Evolutionary conservation across 2,329 filamentous ascomycete genomes (phyloP), one percentile per base, ranked within the genome.

Genomic region (Plenodomus tracheiphilus): DNA sequence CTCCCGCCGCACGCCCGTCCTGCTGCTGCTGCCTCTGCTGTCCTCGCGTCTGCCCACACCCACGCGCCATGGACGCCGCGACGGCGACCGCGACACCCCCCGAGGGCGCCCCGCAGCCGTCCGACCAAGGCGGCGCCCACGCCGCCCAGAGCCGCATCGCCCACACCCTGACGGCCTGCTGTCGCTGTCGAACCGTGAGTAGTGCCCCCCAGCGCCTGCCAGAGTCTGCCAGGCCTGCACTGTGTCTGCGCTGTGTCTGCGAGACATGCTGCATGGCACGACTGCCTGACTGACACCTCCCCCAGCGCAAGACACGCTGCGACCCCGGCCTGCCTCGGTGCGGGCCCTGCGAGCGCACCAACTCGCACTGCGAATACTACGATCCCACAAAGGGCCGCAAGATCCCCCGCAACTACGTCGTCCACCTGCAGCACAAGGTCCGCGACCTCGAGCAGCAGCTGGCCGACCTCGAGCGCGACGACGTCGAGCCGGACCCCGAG

Each of bases 301-400:
- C 39, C 38, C 68, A 96, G 92, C 86, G 93, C 65, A 99, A 99
- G 80, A 97, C 93, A 32, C 83, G 91, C 79, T 99, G 94, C 78
- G 94, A 97, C 74, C 89, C 94, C 3, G 89, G 89, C 13, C 83
- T 99, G 18, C 94, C 94, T 35, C 88, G 89, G 66, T 99, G 94
- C 74, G 83, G 90, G 16, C 92, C 93, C 18, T 99, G 94, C 77
- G 91, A 97, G 75, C 85, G 93, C 61, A 92, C 90, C 56, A 92
- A 92, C 65, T 91, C 91, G 22, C 83, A 85, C 52, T 99, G 94
- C 81, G 93, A 97, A 69, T 99, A 97, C 76, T 96, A 88, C 71
- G 94, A 99, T 74, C 91, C 91, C 22, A 81, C 88, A 43, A 94
- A 92, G 71, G 88, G 89, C 54, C 85, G 85, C 64, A 92, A 89